Evolutionary conservation across 768 basidiomycete genomes (phyloP), one percentile per base, ranked within the genome.

Genomic region (Termitomyces sp.): DNA sequence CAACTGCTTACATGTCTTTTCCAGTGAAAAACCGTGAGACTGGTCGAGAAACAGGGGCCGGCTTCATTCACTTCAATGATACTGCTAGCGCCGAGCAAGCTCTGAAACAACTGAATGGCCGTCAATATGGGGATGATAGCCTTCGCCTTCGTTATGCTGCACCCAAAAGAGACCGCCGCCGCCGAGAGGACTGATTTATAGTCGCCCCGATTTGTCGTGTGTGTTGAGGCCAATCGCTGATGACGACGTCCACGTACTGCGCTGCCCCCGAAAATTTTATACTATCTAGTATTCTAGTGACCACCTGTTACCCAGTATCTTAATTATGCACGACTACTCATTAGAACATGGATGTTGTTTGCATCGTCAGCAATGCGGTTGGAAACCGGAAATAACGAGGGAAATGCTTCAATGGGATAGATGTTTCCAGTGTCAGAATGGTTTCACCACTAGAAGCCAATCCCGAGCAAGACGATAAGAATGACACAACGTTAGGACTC

Each of bases 41-140:
- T 0, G 73, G 75, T 30, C 65, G 64, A 16, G 58, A 58, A 11
- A 66, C 58, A n/a, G 69, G 70, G 6, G 70, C 63, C 4, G 83
- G 79, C 27, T 88, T 85, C 70, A 66, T 88, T 57, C 77, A 84
- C 60, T 87, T 88, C 67, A 70, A 61, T 49, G 64, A 68, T 57
- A 68, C 76, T 50, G 72, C 79, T n/a, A 58, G 68, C 4, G 82
- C 87, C 8, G 76, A 75, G 37, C 71, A 77, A 59, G 87, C 80
- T 1, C 69, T 85, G 61, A 63, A 76, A 9, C 67, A 69, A 36
- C 65, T 83, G 27, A 73, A 78, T 64, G 78, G 77, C 47, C 61
- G 62, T 13, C 63, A 69, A 30, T 68, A 57, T 0, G 67, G 73
- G 20, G 81, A 81, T 3, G 66, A 72, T 52, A 58, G 50, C 8